A percentile compares a stretch with the other conserved stretches of the same genome.
Evolutionary conservation across 176 grass and related monocot species (phyloP).

Genomic region (Zizania latifolia): DNA sequence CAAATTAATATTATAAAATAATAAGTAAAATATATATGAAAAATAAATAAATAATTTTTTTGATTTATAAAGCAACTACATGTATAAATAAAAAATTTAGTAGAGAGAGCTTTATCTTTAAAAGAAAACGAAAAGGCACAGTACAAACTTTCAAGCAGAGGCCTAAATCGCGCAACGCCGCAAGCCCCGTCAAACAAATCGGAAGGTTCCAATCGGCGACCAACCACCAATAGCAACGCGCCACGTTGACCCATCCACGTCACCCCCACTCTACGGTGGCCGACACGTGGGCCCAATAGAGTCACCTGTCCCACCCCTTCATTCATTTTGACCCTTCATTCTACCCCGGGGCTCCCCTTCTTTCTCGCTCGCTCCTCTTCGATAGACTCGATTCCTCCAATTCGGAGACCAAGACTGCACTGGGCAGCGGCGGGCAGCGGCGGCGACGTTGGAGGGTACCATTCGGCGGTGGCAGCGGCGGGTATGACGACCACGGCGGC

Average conservation of each 20-base stretch:
- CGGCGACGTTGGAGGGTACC: background rate
- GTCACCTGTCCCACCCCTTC: background rate
- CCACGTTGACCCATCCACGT: conserved; percentile 35
- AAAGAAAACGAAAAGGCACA: too few species aligned
- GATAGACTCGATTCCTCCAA: conserved; percentile 19
- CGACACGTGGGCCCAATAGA: background rate
- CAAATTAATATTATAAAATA: too few species aligned
- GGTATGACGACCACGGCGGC: conserved; percentile 44
- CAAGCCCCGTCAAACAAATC: background rate
- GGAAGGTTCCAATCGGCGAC: conserved; percentile 4
- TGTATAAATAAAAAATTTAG: too few species aligned
- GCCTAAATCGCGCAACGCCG: background rate
- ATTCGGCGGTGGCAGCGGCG: background rate
- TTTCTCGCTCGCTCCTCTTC: background rate
- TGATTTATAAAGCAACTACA: too few species aligned
- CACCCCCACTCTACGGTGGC: background rate
- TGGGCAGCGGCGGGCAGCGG: conserved; percentile 18
- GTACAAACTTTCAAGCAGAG: too few species aligned
- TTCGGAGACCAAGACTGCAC: conserved; percentile 7
- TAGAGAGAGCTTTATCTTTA: too few species aligned
- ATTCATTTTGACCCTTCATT: too few species aligned
- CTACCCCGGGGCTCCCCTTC: background rate
- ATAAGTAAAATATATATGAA: too few species aligned
- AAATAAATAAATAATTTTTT: too few species aligned
- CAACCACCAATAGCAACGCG: background rate